These are phyloP conservation scores for Aspergillus brunneoviolaceus DNA, from an alignment of 2,329 filamentous ascomycete species.

Conservation along the genomic window DNA sequence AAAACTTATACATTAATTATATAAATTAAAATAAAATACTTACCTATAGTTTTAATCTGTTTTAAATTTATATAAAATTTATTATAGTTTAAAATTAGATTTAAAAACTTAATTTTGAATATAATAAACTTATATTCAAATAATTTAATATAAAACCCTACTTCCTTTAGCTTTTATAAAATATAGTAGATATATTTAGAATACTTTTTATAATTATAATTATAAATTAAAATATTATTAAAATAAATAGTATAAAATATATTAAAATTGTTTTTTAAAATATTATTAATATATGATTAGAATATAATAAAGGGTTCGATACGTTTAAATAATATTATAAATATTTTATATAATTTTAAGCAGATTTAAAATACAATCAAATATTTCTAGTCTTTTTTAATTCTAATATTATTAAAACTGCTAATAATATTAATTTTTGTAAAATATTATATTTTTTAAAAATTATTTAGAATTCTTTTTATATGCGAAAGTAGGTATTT, in stretches of 20 bases:
- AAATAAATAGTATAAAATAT: too few relatives aligned
- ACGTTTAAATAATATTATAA: neutral
- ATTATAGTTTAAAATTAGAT: neutral
- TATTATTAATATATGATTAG: neutral
- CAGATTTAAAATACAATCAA: neutral
- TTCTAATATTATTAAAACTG: neutral
- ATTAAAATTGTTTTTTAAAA: neutral
- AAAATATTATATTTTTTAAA: neutral
- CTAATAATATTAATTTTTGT: neutral
- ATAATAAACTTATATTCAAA: neutral
- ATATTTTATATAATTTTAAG: neutral
- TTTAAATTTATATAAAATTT: neutral
- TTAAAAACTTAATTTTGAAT: neutral
- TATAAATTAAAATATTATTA: neutral
- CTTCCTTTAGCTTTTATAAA: neutral
- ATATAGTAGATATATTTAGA: neutral
- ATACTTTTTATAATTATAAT: neutral
- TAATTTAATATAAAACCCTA: neutral
- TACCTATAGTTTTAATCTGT: neutral
- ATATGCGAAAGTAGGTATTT: neutral
- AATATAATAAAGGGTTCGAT: neutral
- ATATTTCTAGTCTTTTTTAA: neutral
- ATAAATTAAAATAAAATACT: neutral
- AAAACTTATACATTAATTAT: neutral
- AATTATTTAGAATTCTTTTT: neutral